Evolutionary conservation across 140 eudicot genomes (phyloP).

Genomic region (Anethum foeniculum): DNA sequence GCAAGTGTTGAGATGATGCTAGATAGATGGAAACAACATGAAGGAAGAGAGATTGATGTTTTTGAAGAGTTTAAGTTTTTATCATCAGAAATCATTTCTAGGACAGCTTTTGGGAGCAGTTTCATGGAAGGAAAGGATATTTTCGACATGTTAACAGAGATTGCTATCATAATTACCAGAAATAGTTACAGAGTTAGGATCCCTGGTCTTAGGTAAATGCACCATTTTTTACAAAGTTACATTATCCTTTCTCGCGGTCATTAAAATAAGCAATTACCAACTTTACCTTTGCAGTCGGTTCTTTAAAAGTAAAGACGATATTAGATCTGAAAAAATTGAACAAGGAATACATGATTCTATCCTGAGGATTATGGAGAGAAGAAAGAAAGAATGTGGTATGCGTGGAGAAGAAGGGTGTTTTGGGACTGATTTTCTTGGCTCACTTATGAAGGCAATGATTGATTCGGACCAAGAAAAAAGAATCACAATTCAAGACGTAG

Average conservation of each 20-base stretch:
- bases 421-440: slow-evolving; percentile 49
- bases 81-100: slow-evolving; percentile 62
- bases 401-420: slow-evolving; percentile 11
- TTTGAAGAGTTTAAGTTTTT: slow-evolving; percentile 39
- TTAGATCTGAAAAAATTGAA: slow-evolving; percentile 40
- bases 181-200: slow-evolving; percentile 32
- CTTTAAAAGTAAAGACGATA: slow-evolving; percentile 29
- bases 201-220: slow-evolving; percentile 39
- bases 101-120: slow-evolving; percentile 59
- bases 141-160: slow-evolving; percentile 46
- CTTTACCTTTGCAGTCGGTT: slow-evolving; percentile 24
- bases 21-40: slow-evolving; percentile 37
- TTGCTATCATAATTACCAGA: slow-evolving; percentile 35
- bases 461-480: slow-evolving; percentile 26
- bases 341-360: slow-evolving; percentile 27
- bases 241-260: background rate
- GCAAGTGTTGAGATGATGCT: slow-evolving; percentile 50
- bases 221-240: background rate
- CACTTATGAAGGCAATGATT: slow-evolving; percentile 33
- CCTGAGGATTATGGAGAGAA: slow-evolving; percentile 23
- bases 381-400: slow-evolving; percentile 18
- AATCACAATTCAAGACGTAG: slow-evolving; percentile 40
- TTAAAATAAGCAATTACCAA: background rate
- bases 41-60: slow-evolving; percentile 51
- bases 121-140: slow-evolving; percentile 40